Conservation (phyloP, 257 asterid genomes). For the Nyctanthes arbortristis region DNA sequence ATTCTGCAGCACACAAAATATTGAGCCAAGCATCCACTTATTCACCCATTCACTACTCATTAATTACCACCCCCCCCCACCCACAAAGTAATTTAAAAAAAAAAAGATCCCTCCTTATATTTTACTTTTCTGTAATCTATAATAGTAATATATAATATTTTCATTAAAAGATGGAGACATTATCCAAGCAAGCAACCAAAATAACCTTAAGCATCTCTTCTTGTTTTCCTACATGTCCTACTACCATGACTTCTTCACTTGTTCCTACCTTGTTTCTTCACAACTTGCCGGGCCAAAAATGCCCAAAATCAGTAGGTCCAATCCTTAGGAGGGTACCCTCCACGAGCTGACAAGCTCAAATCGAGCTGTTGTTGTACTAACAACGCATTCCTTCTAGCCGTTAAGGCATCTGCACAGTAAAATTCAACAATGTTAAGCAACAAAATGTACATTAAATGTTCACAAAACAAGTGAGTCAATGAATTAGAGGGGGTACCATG, state of each 20-base stretch:
- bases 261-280: neutral
- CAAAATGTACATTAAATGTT: neutral
- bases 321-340: conserved; percentile 33
- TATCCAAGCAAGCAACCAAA: conserved; percentile 3
- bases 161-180: too few relatives aligned
- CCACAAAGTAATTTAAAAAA: too few relatives aligned
- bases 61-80: conserved; percentile 22
- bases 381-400: conserved; percentile 49
- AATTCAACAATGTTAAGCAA: neutral
- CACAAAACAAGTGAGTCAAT: neutral
- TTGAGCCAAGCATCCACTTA: conserved; percentile 28
- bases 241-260: conserved; percentile 25
- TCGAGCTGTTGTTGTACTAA: conserved; percentile 40
- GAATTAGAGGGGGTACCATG: conserved; percentile 31
- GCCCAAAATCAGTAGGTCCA: conserved; percentile 30
- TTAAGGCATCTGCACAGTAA: conserved; percentile 34
- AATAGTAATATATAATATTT: too few relatives aligned
- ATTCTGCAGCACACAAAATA: conserved; percentile 12
- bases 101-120: too few relatives aligned
- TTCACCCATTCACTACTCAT: conserved; percentile 11
- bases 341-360: conserved; percentile 28
- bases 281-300: neutral
- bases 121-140: conserved; percentile 3
- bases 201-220: conserved; percentile 7
- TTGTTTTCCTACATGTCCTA: conserved; percentile 24